Evolutionary conservation across 805 yeast genomes (phyloP).

Genomic region (Teunomyces stri): DNA sequence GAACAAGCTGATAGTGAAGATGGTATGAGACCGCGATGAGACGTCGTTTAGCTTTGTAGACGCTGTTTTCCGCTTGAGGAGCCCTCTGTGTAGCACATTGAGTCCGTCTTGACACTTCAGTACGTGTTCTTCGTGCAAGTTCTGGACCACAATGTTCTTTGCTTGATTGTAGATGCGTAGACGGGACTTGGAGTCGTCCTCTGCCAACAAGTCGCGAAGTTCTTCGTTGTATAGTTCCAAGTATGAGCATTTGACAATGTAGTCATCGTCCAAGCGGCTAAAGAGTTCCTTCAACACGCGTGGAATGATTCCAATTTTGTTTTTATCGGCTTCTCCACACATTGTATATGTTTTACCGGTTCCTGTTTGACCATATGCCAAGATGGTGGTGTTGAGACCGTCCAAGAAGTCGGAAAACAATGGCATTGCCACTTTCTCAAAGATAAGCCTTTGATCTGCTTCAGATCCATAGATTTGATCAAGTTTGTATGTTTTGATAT

Average conservation of each 20-base stretch:
- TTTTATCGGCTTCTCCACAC: constrained; percentile 45
- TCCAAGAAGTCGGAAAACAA: constrained; percentile 62
- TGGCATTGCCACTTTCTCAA: constrained; percentile 69
- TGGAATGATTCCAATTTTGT: constrained; percentile 58
- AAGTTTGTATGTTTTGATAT: constrained; percentile 58
- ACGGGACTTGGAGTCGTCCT: constrained; percentile 32
- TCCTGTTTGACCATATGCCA: constrained; percentile 84
- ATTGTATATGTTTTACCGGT: constrained; percentile 81
- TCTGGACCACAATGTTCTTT: constrained; percentile 51
- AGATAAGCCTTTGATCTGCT: constrained; percentile 68
- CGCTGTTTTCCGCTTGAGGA: constrained; percentile 61
- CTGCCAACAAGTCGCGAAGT: constrained; percentile 63
- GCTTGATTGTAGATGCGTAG: constrained; percentile 31
- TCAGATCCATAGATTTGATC: constrained; percentile 84
- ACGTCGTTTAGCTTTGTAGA: constrained; percentile 71
- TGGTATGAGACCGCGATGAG: constrained; percentile 76
- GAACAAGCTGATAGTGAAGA: constrained; percentile 62
- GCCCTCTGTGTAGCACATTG: constrained; percentile 52
- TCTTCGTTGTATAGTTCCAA: constrained; percentile 88
- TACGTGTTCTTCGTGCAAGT: constrained; percentile 60
- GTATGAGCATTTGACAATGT: constrained; percentile 72
- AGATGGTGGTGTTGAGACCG: constrained; percentile 68
- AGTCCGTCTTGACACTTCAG: constrained; percentile 57
- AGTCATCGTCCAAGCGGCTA: constrained; percentile 48
- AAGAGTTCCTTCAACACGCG: constrained; percentile 52